Percentiles rank a stretch among this genome's conserved stretches.
phyloP scores from a whole-genome alignment of 495 filamentous ascomycete genomes.

The Tirmania nivea region DNA sequence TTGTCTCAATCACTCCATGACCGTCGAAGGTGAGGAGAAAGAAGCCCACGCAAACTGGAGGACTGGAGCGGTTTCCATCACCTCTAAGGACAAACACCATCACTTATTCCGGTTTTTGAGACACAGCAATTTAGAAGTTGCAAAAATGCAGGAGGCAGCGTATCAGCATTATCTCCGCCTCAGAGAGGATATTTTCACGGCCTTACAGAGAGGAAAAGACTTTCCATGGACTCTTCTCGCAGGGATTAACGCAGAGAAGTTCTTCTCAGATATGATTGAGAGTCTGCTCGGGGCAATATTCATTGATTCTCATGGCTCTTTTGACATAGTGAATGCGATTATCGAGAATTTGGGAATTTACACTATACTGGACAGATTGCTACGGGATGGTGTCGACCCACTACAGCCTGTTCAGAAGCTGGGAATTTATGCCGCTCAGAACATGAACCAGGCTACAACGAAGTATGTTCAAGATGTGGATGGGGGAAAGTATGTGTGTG shows the following conservation, averaged over 20 bases:
- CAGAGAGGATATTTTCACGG: conserved; percentile 28
- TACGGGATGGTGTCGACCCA: conserved; percentile 37
- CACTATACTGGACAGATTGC: conserved; percentile 35
- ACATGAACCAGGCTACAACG: conserved; percentile 23
- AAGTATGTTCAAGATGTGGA: conserved; percentile 22
- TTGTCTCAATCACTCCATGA: conserved; percentile 27
- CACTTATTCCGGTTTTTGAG: conserved; percentile 53
- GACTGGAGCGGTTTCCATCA: conserved; percentile 9
- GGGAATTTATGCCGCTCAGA: conserved; percentile 31
- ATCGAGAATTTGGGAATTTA: conserved; percentile 43
- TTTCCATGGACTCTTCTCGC: conserved; percentile 63
- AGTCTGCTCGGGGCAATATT: conserved; percentile 64
- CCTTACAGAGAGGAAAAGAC: conserved; percentile 24
- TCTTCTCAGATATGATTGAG: conserved; percentile 75
- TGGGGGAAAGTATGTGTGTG: conserved; percentile 26
- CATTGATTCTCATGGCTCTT: conserved; percentile 45
- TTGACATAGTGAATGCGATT: conserved; percentile 34
- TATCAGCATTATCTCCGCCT: conserved; percentile 29
- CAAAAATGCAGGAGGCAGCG: conserved; percentile 23
- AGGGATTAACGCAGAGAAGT: conserved; percentile 47
- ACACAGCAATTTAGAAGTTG: conserved; percentile 27
- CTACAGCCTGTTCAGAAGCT: conserved; percentile 56
- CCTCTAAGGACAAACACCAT: neutral
- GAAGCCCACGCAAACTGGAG: conserved; percentile 4
- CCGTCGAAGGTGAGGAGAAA: conserved; percentile 8